Evolutionary conservation across 495 filamentous ascomycete genomes (phyloP).

Genomic region (Daldinia caldariorum): DNA sequence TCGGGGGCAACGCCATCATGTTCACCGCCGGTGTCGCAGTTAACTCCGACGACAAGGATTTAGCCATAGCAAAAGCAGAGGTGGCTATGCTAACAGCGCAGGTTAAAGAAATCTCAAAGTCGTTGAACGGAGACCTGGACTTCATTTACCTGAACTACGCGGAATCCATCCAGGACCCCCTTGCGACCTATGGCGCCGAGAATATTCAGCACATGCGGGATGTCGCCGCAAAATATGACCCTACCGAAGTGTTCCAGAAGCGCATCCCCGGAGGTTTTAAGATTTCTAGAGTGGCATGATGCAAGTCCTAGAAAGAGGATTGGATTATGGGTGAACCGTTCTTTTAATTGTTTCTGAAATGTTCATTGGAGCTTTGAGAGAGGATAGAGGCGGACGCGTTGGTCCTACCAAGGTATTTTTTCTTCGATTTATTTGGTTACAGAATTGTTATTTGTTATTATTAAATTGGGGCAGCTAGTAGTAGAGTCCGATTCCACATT

Average conservation of each 20-base stretch:
- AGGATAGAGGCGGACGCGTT: too few species aligned
- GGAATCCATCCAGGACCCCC: conserved; percentile 53
- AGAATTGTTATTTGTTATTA: too few species aligned
- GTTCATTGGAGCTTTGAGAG: too few species aligned
- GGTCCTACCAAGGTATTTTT: too few species aligned
- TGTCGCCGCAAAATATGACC: conserved; percentile 60
- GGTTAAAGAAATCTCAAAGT: conserved; percentile 32
- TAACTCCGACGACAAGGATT: conserved; percentile 6
- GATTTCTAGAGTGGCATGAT: conserved; percentile 34
- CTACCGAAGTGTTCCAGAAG: conserved; percentile 59
- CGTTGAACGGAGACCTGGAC: conserved; percentile 39
- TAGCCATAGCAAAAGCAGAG: conserved; percentile 27
- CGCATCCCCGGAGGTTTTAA: conserved; percentile 53
- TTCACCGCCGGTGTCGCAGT: conserved; percentile 31
- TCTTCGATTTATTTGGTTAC: too few species aligned
- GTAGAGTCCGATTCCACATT: too few species aligned
- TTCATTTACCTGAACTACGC: conserved; percentile 59
- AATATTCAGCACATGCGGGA: conserved; percentile 55
- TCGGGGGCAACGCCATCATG: conserved; percentile 34
- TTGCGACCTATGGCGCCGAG: conserved; percentile 58
- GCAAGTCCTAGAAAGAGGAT: background rate
- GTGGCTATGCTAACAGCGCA: conserved; percentile 28
- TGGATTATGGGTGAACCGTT: too few species aligned
- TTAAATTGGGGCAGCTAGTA: too few species aligned
- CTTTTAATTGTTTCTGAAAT: too few species aligned